Conservation (phyloP, 306 rosid species). For the Canavalia ensiformis region DNA sequence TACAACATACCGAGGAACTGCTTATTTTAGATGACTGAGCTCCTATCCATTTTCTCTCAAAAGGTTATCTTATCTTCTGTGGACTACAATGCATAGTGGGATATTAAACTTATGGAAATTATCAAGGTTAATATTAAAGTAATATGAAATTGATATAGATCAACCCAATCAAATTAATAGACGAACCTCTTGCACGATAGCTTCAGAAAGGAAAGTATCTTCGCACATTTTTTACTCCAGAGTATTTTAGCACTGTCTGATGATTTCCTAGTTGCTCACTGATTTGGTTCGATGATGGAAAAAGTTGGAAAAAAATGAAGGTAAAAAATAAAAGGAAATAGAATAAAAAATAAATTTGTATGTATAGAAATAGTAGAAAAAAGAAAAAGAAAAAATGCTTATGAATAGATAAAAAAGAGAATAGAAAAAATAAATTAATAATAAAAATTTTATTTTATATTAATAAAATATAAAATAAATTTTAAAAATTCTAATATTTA, state of each 20-base stretch:
- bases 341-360: no score
- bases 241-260: conserved; percentile 88
- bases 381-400: no score
- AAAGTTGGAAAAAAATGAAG: no score
- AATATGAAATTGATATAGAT: conserved; percentile 23
- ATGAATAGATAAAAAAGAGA: no score
- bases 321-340: no score
- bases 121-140: conserved; percentile 12
- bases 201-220: conserved; percentile 95
- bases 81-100: not conserved
- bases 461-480: no score
- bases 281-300: no score
- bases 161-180: conserved; percentile 10
- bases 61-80: not conserved
- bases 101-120: conserved; percentile 1
- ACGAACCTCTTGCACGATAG: conserved; percentile 92
- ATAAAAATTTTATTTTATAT: no score
- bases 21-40: not conserved
- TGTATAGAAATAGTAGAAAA: no score
- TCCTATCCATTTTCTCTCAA: conserved; percentile 27
- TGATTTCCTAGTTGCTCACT: conserved; percentile 92
- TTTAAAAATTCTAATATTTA: no score
- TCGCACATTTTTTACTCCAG: conserved; percentile 90
- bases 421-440: no score
- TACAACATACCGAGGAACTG: conserved; percentile 2